Percentiles rank a stretch among this genome's conserved stretches.
phyloP scores from a whole-genome alignment of 495 filamentous ascomycete species.

The Trichoderma reesei region DNA sequence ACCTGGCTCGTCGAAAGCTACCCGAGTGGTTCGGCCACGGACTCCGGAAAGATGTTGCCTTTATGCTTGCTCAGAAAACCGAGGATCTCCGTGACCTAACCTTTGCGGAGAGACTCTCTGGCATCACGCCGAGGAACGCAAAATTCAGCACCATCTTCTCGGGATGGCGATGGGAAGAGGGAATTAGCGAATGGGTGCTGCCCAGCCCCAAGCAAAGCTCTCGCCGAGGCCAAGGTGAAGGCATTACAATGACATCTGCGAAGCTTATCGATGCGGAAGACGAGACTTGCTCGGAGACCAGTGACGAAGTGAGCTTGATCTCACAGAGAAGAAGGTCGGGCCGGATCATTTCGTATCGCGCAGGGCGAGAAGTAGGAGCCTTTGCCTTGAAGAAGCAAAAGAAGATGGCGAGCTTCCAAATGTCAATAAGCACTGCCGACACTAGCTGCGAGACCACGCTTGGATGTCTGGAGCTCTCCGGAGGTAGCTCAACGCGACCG shows the following conservation, averaged over 20 bases:
- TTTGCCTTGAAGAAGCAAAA: background rate
- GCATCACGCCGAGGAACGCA: background rate
- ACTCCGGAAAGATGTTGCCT: slow-evolving; percentile 24
- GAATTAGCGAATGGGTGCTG: slow-evolving; percentile 45
- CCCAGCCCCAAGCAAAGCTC: slow-evolving; percentile 20
- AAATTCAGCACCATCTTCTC: slow-evolving; percentile 19
- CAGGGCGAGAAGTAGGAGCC: background rate
- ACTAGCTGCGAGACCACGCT: background rate
- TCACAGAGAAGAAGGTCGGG: background rate
- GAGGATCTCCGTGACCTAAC: slow-evolving; percentile 33
- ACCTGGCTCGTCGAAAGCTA: slow-evolving; percentile 17
- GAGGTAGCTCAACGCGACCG: background rate
- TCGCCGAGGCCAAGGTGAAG: background rate
- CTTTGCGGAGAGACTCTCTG: slow-evolving; percentile 30
- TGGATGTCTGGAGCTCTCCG: background rate
- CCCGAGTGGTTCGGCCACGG: slow-evolving; percentile 9
- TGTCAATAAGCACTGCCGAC: background rate
- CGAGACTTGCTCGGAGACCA: background rate
- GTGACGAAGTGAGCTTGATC: background rate
- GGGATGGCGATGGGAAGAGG: slow-evolving; percentile 43
- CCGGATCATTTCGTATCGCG: background rate
- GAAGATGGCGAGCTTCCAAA: background rate
- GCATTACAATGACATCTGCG: background rate
- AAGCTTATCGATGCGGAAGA: background rate
- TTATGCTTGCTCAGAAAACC: slow-evolving; percentile 32